A percentile compares a stretch with the other conserved stretches of the same genome.
Conservation (phyloP, 352 stramenopile genomes). For the Peronospora belbahrii region DNA sequence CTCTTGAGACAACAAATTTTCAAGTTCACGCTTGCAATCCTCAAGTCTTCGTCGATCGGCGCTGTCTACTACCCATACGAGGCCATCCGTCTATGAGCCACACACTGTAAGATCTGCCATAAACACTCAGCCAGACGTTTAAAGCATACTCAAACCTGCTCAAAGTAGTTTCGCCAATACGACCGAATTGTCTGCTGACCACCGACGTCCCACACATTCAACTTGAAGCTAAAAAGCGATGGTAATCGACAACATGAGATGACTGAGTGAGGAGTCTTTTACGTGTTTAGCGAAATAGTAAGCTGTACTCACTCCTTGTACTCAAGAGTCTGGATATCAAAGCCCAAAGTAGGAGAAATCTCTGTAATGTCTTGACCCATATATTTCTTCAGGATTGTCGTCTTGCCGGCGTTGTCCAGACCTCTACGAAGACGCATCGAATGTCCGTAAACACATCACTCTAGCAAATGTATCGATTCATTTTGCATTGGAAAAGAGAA, state of each 20-base stretch:
- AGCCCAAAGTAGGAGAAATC: constrained; percentile 97
- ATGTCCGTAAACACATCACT: constrained; percentile 7
- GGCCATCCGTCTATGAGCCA: constrained; percentile 88
- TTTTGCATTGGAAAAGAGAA: neutral
- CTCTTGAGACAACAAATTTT: constrained; percentile 83
- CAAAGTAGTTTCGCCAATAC: constrained; percentile 99
- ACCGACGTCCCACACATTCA: constrained; percentile 98
- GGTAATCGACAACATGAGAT: neutral
- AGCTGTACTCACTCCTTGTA: constrained; percentile 75
- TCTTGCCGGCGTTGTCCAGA: constrained; percentile 99
- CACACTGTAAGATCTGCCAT: neutral
- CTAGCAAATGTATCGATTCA: neutral
- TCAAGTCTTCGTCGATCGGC: constrained; percentile 91
- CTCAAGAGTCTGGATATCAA: constrained; percentile 98
- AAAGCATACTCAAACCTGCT: constrained; percentile 52
- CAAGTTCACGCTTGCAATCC: constrained; percentile 89
- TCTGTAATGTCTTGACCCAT: constrained; percentile 95
- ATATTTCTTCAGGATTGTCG: constrained; percentile 97
- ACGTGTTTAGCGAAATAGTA: neutral
- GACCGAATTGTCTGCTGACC: constrained; percentile 98
- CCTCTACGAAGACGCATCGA: constrained; percentile 44
- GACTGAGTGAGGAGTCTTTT: neutral
- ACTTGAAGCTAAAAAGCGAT: constrained; percentile 90
- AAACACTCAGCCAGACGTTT: neutral
- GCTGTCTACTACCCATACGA: constrained; percentile 99